Evolutionary conservation across 1,284 basidiomycete genomes (phyloP).

Genomic region (Rhodotorula glutinis): DNA sequence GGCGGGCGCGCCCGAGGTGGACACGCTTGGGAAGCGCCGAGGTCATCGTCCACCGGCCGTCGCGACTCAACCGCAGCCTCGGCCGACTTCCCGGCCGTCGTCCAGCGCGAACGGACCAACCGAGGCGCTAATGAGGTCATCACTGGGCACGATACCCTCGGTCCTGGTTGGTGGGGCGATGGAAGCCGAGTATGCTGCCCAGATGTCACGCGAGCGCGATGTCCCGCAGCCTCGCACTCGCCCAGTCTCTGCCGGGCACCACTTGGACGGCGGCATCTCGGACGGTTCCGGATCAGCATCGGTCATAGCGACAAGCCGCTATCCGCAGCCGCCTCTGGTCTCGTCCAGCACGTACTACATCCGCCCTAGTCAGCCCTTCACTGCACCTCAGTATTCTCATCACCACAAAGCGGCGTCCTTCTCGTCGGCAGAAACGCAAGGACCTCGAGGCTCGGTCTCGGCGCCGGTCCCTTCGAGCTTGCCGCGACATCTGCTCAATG

Average conservation of each 20-base stretch:
- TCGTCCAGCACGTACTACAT: slow-evolving; percentile 16
- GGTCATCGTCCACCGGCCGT: slow-evolving; percentile 30
- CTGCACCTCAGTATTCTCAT: background rate
- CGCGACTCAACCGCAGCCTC: background rate
- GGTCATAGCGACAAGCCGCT: background rate
- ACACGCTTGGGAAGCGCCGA: slow-evolving; percentile 9
- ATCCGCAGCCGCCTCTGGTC: slow-evolving; percentile 8
- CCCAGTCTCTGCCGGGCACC: background rate
- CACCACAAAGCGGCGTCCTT: background rate
- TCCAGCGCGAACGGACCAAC: background rate
- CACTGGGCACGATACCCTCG: slow-evolving; percentile 9
- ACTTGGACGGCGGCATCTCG: background rate
- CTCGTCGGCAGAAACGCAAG: background rate
- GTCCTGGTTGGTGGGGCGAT: slow-evolving; percentile 25
- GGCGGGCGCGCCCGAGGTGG: background rate
- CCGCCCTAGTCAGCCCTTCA: slow-evolving; percentile 12
- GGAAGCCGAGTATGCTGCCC: slow-evolving; percentile 17
- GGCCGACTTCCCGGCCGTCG: background rate
- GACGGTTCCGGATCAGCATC: background rate
- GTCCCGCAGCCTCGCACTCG: background rate
- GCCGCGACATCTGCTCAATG: background rate
- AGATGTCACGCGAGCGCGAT: slow-evolving; percentile 6
- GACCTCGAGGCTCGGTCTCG: background rate
- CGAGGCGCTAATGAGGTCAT: background rate
- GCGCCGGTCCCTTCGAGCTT: background rate